Conservation (phyloP, 768 basidiomycete genomes). For the Suillus subaureus region DNA sequence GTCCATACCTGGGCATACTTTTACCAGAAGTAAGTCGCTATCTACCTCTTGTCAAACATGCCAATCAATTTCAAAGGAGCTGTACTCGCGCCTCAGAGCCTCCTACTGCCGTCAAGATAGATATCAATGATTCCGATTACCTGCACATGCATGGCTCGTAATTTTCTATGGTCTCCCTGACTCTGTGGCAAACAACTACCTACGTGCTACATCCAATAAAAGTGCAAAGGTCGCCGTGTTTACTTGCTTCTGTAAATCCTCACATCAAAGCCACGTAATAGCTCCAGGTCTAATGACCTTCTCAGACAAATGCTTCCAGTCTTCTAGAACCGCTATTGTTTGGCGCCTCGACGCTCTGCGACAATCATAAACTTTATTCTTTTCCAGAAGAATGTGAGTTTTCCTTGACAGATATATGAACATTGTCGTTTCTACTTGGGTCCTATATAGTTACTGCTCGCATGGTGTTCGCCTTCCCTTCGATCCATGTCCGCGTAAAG, state of each 20-base stretch:
- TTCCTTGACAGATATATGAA: constrained; percentile 52
- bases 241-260: constrained; percentile 46
- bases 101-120: constrained; percentile 12
- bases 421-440: constrained; percentile 70
- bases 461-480: constrained; percentile 64
- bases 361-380: constrained; percentile 44
- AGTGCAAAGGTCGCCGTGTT: too few species aligned
- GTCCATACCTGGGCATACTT: constrained; percentile 32
- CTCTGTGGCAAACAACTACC: constrained; percentile 39
- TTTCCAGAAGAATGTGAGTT: not conserved
- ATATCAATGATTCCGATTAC: constrained; percentile 2
- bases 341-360: constrained; percentile 67
- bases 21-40: constrained; percentile 36
- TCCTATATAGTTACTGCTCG: constrained; percentile 60
- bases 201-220: too few species aligned
- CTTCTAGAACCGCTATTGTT: constrained; percentile 62
- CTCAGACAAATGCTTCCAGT: constrained; percentile 70
- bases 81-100: constrained; percentile 7
- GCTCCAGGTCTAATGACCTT: not conserved
- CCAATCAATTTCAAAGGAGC: constrained; percentile 1
- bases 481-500: constrained; percentile 66
- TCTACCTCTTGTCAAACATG: not conserved
- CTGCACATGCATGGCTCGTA: constrained; percentile 4
- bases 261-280: constrained; percentile 10
- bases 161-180: constrained; percentile 20